Evolutionary conservation across 169 alveolate genomes (phyloP), one percentile per base, ranked within the genome.

Genomic region (Toxoplasma gondii): DNA sequence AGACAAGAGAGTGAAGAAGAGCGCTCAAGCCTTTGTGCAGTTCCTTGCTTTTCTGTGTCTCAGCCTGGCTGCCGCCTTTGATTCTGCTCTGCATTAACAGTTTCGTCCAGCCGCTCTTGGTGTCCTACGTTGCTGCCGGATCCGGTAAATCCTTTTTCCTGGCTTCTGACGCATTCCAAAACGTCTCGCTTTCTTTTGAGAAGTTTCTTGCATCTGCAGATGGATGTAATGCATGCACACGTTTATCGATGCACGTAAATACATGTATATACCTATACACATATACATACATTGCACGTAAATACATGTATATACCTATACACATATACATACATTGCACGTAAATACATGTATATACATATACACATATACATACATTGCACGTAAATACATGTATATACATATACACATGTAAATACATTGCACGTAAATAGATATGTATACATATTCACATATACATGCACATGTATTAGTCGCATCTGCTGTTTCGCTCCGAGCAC

Each of bases 1-100:
- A 7, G 58, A 49, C 58, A 49, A 7, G 58, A 49, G 58, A 49
- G 22, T 12, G 12, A 49, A 49, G 58, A 49, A 49, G 58, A 49
- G 58, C 58, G 58, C 4, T 49, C 12, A 4, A 7, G 58, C 58
- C 58, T 49, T 49, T 49, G 58, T 4, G 58, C 12, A 7, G 22
- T 49, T 64, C n/a, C 74, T 10, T 16, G 24, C 74, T 64, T 16
- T 64, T 64, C 5, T 27, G 74, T 64, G n/a, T 64, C 74, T 16
- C 74, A 64, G 74, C 74, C 74, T 64, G 74, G 74, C 22, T 64
- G 74, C 74, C 74, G 74, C 74, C 74, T 16, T 27, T 64, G 74
- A 64, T 64, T 64, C 22, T 64, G 74, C 74, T 64, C 74, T 19
- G 9, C 74, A 64, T 64, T 31, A 64, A 64, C n/a, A 64, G 74